Base-by-base conservation (phyloP, 345 rosid species). In the Citrus reticulata region DNA sequence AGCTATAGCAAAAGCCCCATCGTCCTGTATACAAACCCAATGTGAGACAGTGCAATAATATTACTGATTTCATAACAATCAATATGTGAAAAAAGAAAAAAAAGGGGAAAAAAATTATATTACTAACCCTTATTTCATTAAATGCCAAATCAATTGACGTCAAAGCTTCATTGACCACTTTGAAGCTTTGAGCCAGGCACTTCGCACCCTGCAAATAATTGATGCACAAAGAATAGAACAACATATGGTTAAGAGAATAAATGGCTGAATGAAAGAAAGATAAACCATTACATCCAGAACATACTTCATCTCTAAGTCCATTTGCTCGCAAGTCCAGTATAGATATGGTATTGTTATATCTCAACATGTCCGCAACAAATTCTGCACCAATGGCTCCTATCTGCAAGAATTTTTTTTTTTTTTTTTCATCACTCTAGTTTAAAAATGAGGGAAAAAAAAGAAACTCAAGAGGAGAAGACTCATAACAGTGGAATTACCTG, bases 1-100 rank as follows among this genome's bases (percentile, higher is more conserved):
- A 77, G 97, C 99, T 70, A 95, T 92, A 29, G 99, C 89, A 27
- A 95, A 95, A 76, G 97, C 99, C 58, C 98, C 99, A 79, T 95
- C 97, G 79, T 95, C 98, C 98, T 95, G 83, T 37, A 83, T 16
- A 68, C 20, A 40, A 37, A 37, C 51, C 71, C 39, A 76, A 76
- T 20, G 54, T 79, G 66, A 87, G 76, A 70, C 19, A 27, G 19
- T 20, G 34, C 65, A 71, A 55, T 4, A 22, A 58, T 17, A 42
- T 42, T 64, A 58, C 54, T 66, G 16, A n/a, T 78, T 68, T 34
- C 54, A 46, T 19, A 60, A 68, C 19, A 32, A 30, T 71, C 13
- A 7, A 34, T 25, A 2, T 27, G 68, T 4, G 66, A 35, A 62
- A n/a, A 13, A 27, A 60, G 70, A 39, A 39, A 49, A 11, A 32